Conservation (phyloP, 2,329 filamentous ascomycete genomes). For the Arthrinium phaeospermum region DNA sequence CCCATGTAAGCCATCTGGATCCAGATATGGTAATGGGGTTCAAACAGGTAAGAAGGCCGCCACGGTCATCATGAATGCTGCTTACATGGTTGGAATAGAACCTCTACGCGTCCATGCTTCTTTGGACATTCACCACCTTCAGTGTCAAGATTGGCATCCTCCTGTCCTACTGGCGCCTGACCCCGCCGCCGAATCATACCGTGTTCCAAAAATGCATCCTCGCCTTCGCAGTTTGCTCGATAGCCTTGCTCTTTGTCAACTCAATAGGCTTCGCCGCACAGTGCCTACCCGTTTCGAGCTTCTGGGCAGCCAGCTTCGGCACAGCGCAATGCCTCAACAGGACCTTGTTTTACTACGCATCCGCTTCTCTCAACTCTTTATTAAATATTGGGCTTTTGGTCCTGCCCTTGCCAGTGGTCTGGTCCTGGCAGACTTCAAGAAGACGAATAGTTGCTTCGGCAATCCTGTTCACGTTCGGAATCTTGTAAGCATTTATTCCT, state of each 20-base stretch:
- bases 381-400: conserved; percentile 38
- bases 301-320: conserved; percentile 12
- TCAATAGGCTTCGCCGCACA: neutral
- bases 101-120: conserved; percentile 35
- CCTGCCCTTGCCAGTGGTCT: conserved; percentile 39
- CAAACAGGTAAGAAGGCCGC: neutral
- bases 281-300: neutral
- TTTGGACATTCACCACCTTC: conserved; percentile 36
- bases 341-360: conserved; percentile 34
- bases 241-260: neutral
- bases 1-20: neutral
- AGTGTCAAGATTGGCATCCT: conserved; percentile 38
- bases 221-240: neutral
- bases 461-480: conserved; percentile 39
- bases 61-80: neutral
- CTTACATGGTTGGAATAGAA: neutral
- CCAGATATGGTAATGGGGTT: neutral
- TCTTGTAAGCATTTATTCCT: conserved; percentile 33
- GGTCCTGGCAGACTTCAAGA: conserved; percentile 36
- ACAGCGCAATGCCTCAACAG: conserved; percentile 32
- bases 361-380: conserved; percentile 36
- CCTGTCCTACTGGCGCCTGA: conserved; percentile 38
- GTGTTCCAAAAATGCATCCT: neutral
- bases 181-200: conserved; percentile 22
- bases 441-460: conserved; percentile 38